Percentiles rank a stretch among this genome's conserved stretches.
phyloP scores from a whole-genome alignment of 306 rosid genomes.

The Luffa aegyptiaca region DNA sequence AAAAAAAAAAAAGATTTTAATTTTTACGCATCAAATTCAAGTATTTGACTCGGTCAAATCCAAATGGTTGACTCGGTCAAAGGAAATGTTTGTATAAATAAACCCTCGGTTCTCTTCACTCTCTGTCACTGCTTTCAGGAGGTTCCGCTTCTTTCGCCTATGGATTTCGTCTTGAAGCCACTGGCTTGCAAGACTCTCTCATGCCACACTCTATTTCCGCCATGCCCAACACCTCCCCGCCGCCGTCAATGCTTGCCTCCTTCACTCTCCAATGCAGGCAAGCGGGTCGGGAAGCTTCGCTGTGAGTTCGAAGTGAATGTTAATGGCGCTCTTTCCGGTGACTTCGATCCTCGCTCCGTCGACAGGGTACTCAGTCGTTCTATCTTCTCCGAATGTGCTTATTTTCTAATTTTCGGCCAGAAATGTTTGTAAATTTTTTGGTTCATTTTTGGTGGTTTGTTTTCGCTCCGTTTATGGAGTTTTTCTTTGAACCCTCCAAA shows the following conservation, averaged over 20 bases:
- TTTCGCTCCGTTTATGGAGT: not conserved
- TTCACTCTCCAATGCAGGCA: conserved; percentile 19
- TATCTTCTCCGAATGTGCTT: not conserved
- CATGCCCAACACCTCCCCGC: conserved; percentile 8
- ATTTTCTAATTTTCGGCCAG: not conserved
- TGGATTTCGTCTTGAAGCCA: conserved; percentile 29
- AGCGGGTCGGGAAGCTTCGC: conserved; percentile 28
- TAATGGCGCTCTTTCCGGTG: conserved; percentile 70
- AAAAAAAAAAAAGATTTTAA: too few species aligned
- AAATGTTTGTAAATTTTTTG: not conserved
- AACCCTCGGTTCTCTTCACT: not conserved
- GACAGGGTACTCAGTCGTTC: conserved; percentile 54
- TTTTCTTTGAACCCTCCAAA: not conserved
- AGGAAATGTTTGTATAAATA: not conserved
- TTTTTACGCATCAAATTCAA: too few species aligned
- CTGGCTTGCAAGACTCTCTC: conserved; percentile 18
- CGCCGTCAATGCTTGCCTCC: conserved; percentile 8
- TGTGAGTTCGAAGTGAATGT: conserved; percentile 58
- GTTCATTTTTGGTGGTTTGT: not conserved
- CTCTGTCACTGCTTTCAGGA: not conserved
- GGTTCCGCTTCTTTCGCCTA: not conserved
- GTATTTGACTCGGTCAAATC: too few species aligned
- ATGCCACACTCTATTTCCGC: conserved; percentile 10
- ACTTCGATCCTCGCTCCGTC: conserved; percentile 60
- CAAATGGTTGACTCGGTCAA: not conserved